These are phyloP conservation scores for Neurospora sp. DNA, from an alignment of 2,329 filamentous ascomycete genomes.

Conservation along the genomic window DNA sequence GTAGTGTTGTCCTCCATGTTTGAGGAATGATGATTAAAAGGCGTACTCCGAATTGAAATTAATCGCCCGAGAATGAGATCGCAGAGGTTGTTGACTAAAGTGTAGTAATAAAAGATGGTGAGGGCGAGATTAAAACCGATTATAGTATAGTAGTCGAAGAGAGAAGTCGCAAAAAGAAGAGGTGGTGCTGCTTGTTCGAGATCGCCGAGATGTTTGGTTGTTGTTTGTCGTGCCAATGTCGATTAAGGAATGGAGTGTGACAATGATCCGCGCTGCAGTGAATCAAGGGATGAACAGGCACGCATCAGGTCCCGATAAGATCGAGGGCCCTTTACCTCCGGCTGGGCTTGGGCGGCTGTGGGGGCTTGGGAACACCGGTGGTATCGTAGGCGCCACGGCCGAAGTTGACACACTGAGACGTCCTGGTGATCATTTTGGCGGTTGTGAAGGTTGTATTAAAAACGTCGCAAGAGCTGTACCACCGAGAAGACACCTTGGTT, in stretches of 20 bases:
- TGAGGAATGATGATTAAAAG: conserved; percentile 25
- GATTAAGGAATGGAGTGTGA: conserved; percentile 1
- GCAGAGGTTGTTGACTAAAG: not conserved
- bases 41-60: conserved; percentile 20
- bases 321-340: conserved; percentile 13
- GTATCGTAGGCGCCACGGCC: conserved; percentile 29
- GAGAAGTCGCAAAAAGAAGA: not conserved
- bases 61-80: conserved; percentile 6
- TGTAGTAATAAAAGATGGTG: conserved; percentile 8
- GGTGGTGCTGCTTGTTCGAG: not conserved
- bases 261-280: conserved; percentile 7
- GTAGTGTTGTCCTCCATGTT: conserved; percentile 19
- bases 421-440: conserved; percentile 23
- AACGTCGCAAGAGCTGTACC: not conserved
- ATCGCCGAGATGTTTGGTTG: not conserved
- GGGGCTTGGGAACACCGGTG: conserved; percentile 27
- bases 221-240: not conserved
- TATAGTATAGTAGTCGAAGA: conserved; percentile 9
- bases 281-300: conserved; percentile 12
- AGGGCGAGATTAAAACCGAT: conserved; percentile 15
- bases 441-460: not conserved
- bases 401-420: conserved; percentile 23
- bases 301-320: not conserved
- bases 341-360: conserved; percentile 24
- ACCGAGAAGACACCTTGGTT: not conserved